phyloP scores from a whole-genome alignment of 495 filamentous ascomycete species.

The Penicillium macrosclerotiorum region DNA sequence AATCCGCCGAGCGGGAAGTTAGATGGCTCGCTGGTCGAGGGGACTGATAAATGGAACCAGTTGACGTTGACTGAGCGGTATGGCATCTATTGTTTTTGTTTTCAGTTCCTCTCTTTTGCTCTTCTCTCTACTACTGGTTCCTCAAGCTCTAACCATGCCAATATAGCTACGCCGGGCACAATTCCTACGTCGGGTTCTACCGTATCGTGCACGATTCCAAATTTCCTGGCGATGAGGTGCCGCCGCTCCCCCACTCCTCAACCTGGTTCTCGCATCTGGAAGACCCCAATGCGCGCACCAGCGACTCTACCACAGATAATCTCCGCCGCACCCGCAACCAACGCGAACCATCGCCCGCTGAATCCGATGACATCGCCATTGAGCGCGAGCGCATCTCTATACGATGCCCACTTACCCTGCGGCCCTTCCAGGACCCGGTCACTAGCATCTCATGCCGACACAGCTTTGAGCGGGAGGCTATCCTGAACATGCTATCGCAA shows the following conservation, averaged over 20 bases:
- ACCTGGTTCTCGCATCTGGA: conserved; percentile 68
- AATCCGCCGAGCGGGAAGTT: conserved; percentile 28
- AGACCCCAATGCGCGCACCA: conserved; percentile 23
- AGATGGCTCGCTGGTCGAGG: conserved; percentile 25
- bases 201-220: conserved; percentile 73
- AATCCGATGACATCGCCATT: conserved; percentile 71
- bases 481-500: conserved; percentile 60
- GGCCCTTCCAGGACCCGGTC: conserved; percentile 65
- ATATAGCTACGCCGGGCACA: conserved; percentile 65
- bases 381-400: conserved; percentile 65
- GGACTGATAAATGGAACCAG: conserved; percentile 28
- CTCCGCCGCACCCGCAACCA: conserved; percentile 22
- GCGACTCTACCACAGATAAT: conserved; percentile 5
- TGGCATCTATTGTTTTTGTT: neutral
- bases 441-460: conserved; percentile 80
- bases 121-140: neutral
- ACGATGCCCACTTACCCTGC: conserved; percentile 79
- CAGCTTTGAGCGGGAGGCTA: conserved; percentile 74
- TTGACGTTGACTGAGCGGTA: conserved; percentile 42
- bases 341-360: conserved; percentile 34
- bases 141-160: neutral
- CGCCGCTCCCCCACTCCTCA: conserved; percentile 62
- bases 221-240: conserved; percentile 60
- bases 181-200: conserved; percentile 78
- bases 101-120: neutral